A percentile compares a stretch with the other conserved stretches of the same genome.
Conservation (phyloP, 257 asterid genomes). For the Solanum bulbocastanum region DNA sequence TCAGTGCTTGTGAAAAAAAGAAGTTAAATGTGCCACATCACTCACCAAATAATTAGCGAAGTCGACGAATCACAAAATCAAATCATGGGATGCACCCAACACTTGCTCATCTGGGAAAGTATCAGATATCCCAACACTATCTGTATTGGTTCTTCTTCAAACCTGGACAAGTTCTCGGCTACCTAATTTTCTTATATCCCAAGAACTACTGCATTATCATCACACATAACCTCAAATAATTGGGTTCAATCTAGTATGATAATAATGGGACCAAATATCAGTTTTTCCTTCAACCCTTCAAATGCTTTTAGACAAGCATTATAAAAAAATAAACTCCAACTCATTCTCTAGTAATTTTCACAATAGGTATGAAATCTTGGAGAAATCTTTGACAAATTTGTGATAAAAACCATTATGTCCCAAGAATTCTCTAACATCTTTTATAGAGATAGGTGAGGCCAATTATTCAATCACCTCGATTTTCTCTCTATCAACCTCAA, state of each 20-base stretch:
- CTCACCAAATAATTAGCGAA: background rate
- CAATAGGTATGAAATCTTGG: background rate
- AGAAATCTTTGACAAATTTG: too few relatives aligned
- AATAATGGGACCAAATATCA: background rate
- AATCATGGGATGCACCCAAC: background rate
- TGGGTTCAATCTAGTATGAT: background rate
- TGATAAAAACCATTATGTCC: background rate
- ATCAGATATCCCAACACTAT: background rate
- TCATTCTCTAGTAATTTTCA: background rate
- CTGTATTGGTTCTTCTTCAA: background rate
- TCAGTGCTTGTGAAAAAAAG: background rate
- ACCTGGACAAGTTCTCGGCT: background rate
- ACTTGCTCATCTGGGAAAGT: background rate
- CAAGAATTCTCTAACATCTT: background rate
- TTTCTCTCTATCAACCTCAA: background rate
- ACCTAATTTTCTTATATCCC: background rate
- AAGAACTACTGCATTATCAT: background rate
- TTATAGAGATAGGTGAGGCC: background rate
- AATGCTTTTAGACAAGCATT: background rate
- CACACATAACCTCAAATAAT: background rate
- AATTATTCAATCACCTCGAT: too few relatives aligned
- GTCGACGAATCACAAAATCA: background rate
- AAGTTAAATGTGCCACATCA: background rate
- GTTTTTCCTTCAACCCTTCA: background rate
- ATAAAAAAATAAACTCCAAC: background rate